Base-by-base conservation (phyloP, 306 rosid genomes). In the Vigna trinervia region DNA sequence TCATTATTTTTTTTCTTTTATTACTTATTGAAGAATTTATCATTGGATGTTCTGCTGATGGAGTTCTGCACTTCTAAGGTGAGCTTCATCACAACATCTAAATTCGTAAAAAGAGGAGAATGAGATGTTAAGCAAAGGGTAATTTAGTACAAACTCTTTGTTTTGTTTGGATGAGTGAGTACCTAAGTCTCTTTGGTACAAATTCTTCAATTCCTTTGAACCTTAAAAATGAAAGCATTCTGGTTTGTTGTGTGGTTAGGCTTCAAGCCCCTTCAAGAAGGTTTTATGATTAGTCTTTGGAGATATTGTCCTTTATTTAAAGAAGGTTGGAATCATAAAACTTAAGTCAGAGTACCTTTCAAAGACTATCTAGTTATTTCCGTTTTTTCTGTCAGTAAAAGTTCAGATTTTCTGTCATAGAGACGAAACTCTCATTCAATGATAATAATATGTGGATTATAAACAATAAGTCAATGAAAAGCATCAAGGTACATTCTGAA, bases 401-500 rank as follows among this genome's bases (percentile, higher is more conserved):
- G 8, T 73, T 41, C 22, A 62, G 22, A 46, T 23, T 26, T 12
- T 74, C 59, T 10, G n/a, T 28, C 11, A 45, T n/a, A 14, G 12
- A 59, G 5, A 45, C 26, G n/a, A 34, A 57, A 28, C 30, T 57
- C 56, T 22, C 54, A 22, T 56, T 54, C 32, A 73, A 59, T 59
- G 65, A 59, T 59, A 59, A 4, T 13, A 59, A 59, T 13, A 59
- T 13, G 41, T 28, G 30, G 65, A 28, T 26, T 59, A 28, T 26
- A 59, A 60, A 61, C 41, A 43, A 61, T 32, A 43, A 56, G 39
- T 47, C 75, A 73, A 57, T 30, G 22, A 30, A 76, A 82, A 73
- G 41, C 69, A 69, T 34, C 14, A 53, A 65, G 65, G 38, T 71
- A 52, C 78, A 57, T 71, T 72, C 50, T 74, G 11, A 74, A 79